Conservation (phyloP, 2,329 filamentous ascomycete genomes). For the Diplocarpon rosae region DNA sequence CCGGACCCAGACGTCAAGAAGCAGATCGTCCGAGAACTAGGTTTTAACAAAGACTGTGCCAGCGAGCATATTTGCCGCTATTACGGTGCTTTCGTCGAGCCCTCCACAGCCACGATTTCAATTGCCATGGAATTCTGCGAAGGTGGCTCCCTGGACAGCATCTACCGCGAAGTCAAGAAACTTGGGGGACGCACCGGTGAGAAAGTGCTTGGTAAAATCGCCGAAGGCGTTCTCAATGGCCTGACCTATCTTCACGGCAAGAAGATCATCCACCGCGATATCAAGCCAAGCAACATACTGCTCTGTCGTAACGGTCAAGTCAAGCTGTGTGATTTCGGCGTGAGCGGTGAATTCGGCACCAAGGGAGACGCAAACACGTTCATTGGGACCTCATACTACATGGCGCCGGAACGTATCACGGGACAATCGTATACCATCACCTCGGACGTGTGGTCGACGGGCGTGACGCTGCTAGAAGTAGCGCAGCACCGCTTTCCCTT, state of each 20-base stretch:
- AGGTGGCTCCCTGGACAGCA: slow-evolving; percentile 88
- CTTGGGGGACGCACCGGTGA: slow-evolving; percentile 90
- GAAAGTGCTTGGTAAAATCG: slow-evolving; percentile 93
- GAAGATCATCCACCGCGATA: slow-evolving; percentile 97
- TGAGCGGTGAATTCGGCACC: slow-evolving; percentile 94
- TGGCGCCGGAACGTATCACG: slow-evolving; percentile 96
- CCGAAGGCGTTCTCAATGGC: slow-evolving; percentile 86
- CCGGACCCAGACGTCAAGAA: slow-evolving; percentile 97
- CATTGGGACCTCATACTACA: slow-evolving; percentile 98
- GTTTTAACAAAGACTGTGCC: slow-evolving; percentile 95
- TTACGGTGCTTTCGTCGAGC: slow-evolving; percentile 90
- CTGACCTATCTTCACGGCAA: slow-evolving; percentile 90
- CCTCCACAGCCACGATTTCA: slow-evolving; percentile 90
- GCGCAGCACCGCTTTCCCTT: slow-evolving; percentile 98
- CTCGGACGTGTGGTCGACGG: slow-evolving; percentile 95
- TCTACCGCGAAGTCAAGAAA: slow-evolving; percentile 95
- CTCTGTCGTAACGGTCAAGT: slow-evolving; percentile 87
- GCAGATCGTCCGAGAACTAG: slow-evolving; percentile 90
- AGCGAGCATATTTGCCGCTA: slow-evolving; percentile 96
- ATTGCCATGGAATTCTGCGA: slow-evolving; percentile 99
- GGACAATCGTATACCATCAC: slow-evolving; percentile 98
- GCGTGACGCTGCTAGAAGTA: slow-evolving; percentile 96
- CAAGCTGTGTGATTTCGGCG: slow-evolving; percentile 96
- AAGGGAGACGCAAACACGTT: slow-evolving; percentile 99
- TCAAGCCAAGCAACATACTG: slow-evolving; percentile 96